A percentile compares a stretch with the other conserved stretches of the same genome.
phyloP scores from a whole-genome alignment of 192 early-diverging fungal genomes.

The Coemansia sp. region DNA sequence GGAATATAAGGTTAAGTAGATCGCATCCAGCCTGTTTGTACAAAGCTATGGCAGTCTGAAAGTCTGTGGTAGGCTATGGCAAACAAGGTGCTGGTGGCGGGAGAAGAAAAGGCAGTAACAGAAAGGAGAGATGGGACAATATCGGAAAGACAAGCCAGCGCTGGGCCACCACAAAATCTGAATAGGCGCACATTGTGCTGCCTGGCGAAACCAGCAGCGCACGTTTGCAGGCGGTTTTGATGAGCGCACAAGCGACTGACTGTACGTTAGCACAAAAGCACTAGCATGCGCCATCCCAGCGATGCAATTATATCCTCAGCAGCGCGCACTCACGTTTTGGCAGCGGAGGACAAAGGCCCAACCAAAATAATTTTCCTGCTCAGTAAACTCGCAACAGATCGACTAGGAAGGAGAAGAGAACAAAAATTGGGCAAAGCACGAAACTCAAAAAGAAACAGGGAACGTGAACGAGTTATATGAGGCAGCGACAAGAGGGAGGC shows the following conservation, averaged over 20 bases:
- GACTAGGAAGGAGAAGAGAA: not conserved
- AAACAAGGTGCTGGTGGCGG: slow-evolving; percentile 12
- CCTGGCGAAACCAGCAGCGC: not conserved
- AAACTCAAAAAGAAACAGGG: not conserved
- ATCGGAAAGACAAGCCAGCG: slow-evolving; percentile 12
- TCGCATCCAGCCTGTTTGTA: not conserved
- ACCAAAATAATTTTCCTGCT: not conserved
- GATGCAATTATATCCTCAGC: not conserved
- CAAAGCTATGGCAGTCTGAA: not conserved
- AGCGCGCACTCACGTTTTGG: not conserved
- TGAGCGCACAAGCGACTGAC: slow-evolving; percentile 4
- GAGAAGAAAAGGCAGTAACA: slow-evolving; percentile 3
- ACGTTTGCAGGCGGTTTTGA: not conserved
- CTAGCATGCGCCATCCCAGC: not conserved
- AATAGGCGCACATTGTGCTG: slow-evolving; percentile 11
- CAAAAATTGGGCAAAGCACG: not conserved
- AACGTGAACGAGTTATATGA: not conserved
- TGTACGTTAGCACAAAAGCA: not conserved
- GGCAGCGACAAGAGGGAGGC: not conserved
- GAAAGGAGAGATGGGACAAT: not conserved
- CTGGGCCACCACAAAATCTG: slow-evolving; percentile 7
- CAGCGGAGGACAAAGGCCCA: slow-evolving; percentile 2
- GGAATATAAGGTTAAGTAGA: not conserved
- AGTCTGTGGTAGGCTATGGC: not conserved
- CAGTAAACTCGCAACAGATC: not conserved